phyloP scores from a whole-genome alignment of 257 asterid species.

The Sherardia arvensis region DNA sequence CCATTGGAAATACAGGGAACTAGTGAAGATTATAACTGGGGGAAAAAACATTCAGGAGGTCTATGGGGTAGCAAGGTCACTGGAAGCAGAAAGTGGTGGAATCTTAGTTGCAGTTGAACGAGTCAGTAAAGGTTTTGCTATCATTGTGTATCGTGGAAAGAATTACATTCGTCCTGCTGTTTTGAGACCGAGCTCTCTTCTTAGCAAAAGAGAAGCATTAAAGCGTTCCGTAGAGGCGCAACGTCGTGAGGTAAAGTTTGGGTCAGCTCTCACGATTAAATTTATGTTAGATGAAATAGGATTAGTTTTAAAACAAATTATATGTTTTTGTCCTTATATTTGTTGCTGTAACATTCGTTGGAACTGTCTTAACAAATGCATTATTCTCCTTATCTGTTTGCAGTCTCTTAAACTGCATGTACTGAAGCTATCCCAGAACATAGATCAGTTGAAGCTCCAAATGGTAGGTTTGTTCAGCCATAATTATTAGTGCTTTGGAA shows the following conservation, averaged over 20 bases:
- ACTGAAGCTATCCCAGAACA: constrained; percentile 65
- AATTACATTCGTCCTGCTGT: constrained; percentile 83
- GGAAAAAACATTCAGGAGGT: constrained; percentile 61
- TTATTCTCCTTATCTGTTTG: constrained; percentile 29
- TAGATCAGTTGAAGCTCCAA: constrained; percentile 58
- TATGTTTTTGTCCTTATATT: not conserved
- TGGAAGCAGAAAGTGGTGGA: constrained; percentile 96
- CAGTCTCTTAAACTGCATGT: constrained; percentile 93
- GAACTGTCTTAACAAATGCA: not conserved
- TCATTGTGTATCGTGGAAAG: constrained; percentile 90
- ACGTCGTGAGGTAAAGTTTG: constrained; percentile 59
- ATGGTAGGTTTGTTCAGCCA: constrained; percentile 39
- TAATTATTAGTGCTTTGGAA: constrained; percentile 1
- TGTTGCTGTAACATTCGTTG: not conserved
- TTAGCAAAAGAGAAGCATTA: constrained; percentile 87
- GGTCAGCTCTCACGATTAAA: not conserved
- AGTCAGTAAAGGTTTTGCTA: constrained; percentile 74
- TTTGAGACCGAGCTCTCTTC: constrained; percentile 86
- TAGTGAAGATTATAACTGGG: constrained; percentile 81
- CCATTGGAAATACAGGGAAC: constrained; percentile 97
- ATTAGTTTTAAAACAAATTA: not conserved
- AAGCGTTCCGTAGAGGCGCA: constrained; percentile 87
- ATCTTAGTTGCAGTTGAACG: constrained; percentile 88
- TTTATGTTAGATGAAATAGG: not conserved
- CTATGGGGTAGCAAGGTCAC: constrained; percentile 54